Base-by-base conservation (phyloP, 176 grass and related monocot species). In the barley (Hordeum vulgare) region DNA sequence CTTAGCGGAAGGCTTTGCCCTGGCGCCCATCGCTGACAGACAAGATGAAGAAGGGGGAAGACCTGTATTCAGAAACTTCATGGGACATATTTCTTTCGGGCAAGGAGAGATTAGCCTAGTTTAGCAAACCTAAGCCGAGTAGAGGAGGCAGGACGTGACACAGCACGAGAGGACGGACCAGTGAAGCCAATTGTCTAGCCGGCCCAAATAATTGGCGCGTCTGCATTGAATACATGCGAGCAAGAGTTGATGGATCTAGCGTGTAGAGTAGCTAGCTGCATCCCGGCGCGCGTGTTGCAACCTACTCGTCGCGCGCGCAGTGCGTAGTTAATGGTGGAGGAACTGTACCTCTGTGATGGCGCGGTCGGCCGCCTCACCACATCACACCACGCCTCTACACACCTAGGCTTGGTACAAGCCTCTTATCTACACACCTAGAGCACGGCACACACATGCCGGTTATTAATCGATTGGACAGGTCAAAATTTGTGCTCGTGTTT, bases 331-430 rank as follows among this genome's bases (percentile, higher is more conserved):
- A 71, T 81, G 87, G 77, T 17, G 28, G 47, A 81, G 39, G 78
- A 72, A 85, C 82, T 89, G 70, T 89, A 53, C 71, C 77, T 71
- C 71, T 72, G 39, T 85, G 82, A 89, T 89, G 77, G 77, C 39
- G 51, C 63, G 77, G 87, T 85, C 87, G 87, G 81, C 47, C 66
- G 25, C 23, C 24, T 27, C 11, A 21, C 51, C 51, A 7, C 49
- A 20, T 17, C 49, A 53, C 49, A 6, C 49, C 49, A 51, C n/a
- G n/a, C n/a, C n/a, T n/a, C n/a, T n/a, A n/a, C n/a, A n/a, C 8
- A 41, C 2, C 45, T 82, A 66, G 77, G 41, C 29, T 44, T 29
- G 68, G 85, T 62, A 27, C 61, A 14, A 64, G 61, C 61, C 26
- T 64, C n/a, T n/a, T n/a, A n/a, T n/a, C 27, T 63, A 63, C 61